A percentile compares a stretch with the other conserved stretches of the same genome.
Evolutionary conservation across 768 basidiomycete species (phyloP).

Genomic region (Leccinum rimulosum): DNA sequence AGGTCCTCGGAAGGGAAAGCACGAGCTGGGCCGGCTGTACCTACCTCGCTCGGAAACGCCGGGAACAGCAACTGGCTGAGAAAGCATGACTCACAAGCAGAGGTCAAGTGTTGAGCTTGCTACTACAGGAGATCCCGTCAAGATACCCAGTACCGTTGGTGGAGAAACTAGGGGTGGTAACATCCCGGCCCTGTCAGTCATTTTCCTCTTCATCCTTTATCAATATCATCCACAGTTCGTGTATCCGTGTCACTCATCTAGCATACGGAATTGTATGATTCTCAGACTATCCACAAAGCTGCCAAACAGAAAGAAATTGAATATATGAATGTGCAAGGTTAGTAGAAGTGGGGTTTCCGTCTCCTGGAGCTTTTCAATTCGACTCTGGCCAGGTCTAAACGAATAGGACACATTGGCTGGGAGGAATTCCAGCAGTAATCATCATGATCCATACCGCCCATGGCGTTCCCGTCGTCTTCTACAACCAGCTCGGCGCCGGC

Average conservation of each 20-base stretch:
- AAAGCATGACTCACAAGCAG: slow-evolving; percentile 3
- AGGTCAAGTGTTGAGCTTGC: slow-evolving; percentile 6
- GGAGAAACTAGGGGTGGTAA: not conserved
- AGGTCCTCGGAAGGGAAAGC: slow-evolving; percentile 60
- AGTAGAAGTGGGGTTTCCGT: not conserved
- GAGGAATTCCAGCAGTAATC: not conserved
- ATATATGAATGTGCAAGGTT: not conserved
- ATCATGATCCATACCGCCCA: slow-evolving; percentile 19
- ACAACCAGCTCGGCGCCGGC: slow-evolving; percentile 47
- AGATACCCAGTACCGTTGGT: not conserved
- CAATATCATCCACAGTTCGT: not conserved
- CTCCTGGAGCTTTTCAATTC: not conserved
- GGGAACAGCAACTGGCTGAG: slow-evolving; percentile 30
- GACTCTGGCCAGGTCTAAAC: not conserved
- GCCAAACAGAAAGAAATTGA: not conserved
- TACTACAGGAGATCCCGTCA: not conserved
- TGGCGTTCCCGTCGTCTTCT: slow-evolving; percentile 42
- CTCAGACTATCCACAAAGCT: not conserved
- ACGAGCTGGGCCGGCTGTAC: slow-evolving; percentile 79
- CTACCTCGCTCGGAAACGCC: slow-evolving; percentile 48
- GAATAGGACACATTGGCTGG: not conserved
- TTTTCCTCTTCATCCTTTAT: not conserved
- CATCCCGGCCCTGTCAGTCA: not conserved
- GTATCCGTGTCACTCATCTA: not conserved
- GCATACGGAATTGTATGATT: not conserved